Conservation (phyloP, 495 filamentous ascomycete genomes). For the Hapsidospora chrysogenum region DNA sequence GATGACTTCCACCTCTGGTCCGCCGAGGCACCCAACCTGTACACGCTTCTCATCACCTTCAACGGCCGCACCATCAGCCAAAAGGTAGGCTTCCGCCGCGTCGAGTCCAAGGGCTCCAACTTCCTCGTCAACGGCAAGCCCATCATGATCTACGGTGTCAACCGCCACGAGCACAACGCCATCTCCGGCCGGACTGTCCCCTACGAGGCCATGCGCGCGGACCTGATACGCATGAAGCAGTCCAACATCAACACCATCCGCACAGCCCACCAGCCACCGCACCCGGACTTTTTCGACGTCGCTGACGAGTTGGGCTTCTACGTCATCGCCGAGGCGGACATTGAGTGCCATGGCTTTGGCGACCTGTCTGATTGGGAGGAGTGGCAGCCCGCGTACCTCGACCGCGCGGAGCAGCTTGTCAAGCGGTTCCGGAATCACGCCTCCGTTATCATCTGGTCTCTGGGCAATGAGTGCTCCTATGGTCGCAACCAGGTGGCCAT, state of each 20-base stretch:
- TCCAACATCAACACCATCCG: slow-evolving; percentile 54
- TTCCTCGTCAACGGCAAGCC: slow-evolving; percentile 44
- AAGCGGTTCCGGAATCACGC: slow-evolving; percentile 50
- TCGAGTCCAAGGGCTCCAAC: slow-evolving; percentile 37
- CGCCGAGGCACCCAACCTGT: slow-evolving; percentile 51
- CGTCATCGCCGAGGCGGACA: slow-evolving; percentile 33
- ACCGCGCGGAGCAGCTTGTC: slow-evolving; percentile 45
- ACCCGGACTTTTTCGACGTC: slow-evolving; percentile 41
- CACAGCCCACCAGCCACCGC: slow-evolving; percentile 48
- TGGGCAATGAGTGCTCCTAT: slow-evolving; percentile 56
- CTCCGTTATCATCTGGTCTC: slow-evolving; percentile 50
- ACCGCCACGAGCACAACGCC: slow-evolving; percentile 52
- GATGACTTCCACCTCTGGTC: slow-evolving; percentile 44
- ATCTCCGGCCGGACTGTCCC: slow-evolving; percentile 43
- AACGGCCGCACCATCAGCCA: slow-evolving; percentile 26
- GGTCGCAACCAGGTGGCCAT: slow-evolving; percentile 46
- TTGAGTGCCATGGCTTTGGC: slow-evolving; percentile 53
- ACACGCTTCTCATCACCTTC: slow-evolving; percentile 26
- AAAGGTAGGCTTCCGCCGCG: slow-evolving; percentile 41
- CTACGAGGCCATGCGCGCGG: slow-evolving; percentile 30
- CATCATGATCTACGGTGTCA: slow-evolving; percentile 45
- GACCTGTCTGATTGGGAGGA: slow-evolving; percentile 40
- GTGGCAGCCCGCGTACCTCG: slow-evolving; percentile 49
- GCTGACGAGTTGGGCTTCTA: slow-evolving; percentile 38
- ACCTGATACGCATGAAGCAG: slow-evolving; percentile 46